Base-by-base conservation (phyloP, 257 asterid genomes). In the Solanum habrochaites region DNA sequence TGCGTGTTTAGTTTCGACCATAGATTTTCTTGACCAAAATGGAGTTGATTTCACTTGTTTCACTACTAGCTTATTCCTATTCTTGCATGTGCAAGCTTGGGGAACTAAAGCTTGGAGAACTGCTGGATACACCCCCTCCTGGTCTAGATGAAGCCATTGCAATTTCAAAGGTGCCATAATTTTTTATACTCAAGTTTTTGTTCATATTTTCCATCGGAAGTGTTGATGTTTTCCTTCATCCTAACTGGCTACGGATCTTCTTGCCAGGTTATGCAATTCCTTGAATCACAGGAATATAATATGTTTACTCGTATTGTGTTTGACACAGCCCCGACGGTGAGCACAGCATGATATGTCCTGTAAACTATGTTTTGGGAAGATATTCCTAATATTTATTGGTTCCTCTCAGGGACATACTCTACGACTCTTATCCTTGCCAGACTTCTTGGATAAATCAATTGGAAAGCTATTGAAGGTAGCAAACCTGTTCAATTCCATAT, bases 141-240 rank as follows among this genome's bases (percentile, higher is more conserved):
- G 99, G 99, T 84, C 89, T 97, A 67, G 99, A 97, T 89, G 99
- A 97, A 92, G 99, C 99, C 80, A 96, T 97, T 88, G 99, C 99
- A 72, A 96, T 97, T 91, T 94, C 98, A 42, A 97, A 97, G 99
- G 99, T 81, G 85, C 69, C 69, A 29, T 40, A 29, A 81, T 91
- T 93, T 82, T 94, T 75, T 64, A 40, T 81, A 37, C 23, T 42
- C 39, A 39, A 42, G 20, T 86, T 47, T 52, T 66, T 37, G 37
- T 25, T 83, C 84, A 58, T 72, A 64, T 71, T 87, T 25, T 40
- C 74, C 40, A 66, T 80, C 40, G 47, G 60, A 78, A 29, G 7
- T 89, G 64, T 67, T 85, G 69, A 89, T 89, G 87, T 74, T 82
- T 74, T 89, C 71, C 80, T 85, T 47, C 71, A 78, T 69, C 52